Evolutionary conservation across 495 filamentous ascomycete species (phyloP).

Genomic region (Podospora bellae-mahoneyi): DNA sequence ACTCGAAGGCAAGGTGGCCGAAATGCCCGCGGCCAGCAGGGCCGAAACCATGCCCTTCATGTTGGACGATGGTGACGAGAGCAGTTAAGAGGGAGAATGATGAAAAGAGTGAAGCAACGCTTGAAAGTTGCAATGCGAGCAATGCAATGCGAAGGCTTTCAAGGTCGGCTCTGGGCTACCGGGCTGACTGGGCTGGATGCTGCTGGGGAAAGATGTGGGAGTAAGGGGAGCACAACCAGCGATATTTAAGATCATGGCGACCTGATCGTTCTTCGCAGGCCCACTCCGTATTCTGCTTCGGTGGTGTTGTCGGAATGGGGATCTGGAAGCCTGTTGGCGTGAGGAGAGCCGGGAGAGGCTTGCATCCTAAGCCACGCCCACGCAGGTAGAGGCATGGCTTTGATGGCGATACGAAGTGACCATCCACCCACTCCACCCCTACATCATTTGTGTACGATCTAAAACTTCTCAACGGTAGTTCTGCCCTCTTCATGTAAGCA

Average conservation of each 20-base stretch:
- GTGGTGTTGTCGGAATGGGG: not conserved
- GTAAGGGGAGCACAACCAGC: not conserved
- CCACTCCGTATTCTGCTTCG: not conserved
- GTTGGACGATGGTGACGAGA: not conserved
- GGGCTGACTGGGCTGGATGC: not conserved
- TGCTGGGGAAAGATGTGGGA: not conserved
- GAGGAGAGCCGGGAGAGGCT: not conserved
- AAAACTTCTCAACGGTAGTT: not conserved
- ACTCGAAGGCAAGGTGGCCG: not conserved
- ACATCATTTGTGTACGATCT: not conserved
- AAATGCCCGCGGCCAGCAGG: conserved; percentile 5
- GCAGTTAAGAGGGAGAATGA: not conserved
- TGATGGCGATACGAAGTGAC: not conserved
- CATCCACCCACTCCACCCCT: not conserved
- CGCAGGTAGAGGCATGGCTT: not conserved
- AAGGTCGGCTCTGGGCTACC: not conserved
- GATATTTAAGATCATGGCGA: not conserved
- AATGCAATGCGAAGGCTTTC: not conserved
- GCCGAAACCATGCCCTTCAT: conserved; percentile 5
- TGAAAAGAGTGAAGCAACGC: not conserved
- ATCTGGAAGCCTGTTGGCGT: not conserved
- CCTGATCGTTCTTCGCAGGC: not conserved
- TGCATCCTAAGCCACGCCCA: not conserved
- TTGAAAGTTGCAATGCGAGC: not conserved
- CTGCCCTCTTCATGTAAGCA: not conserved